Base-by-base conservation (phyloP, 768 basidiomycete genomes). In the Suillus placidus region DNA sequence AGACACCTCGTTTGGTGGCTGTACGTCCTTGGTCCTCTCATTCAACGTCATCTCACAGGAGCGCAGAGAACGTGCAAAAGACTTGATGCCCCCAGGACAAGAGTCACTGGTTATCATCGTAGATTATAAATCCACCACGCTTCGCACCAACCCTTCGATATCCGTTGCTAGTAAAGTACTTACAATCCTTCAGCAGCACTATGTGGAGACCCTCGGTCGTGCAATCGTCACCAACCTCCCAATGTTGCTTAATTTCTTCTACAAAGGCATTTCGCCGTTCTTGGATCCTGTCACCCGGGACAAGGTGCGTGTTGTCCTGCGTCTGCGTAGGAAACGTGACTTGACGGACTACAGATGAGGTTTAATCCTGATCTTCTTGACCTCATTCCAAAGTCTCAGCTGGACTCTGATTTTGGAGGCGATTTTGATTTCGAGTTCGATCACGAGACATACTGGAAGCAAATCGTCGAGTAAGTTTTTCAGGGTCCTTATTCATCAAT, bases 261-360 rank as follows among this genome's bases (percentile, higher is more conserved):
- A 88, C 77, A 95, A 90, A 71, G 92, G 89, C 51, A 94, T 96
- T 68, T 79, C 89, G 10, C 93, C 94, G 0, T 94, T 95, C 80
- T 74, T 96, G 60, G 94, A 96, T 73, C 94, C 94, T 7, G 87
- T 94, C 37, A 95, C 94, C 0, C 83, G 92, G 52, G 93, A 94
- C 72, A 96, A 95, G 87, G 91, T 90, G 32, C 37, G 82, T 14
- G 45, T 9, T 51, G 38, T 35, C 0, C 8, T 43, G 2, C 38
- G 32, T 18, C 32, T 38, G 30, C n/a, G 37, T 18, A 38, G 49
- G 47, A 32, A 40, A 63, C 42, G 13, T 32, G 18, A 23, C 7
- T 40, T 47, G 23, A 37, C n/a, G n/a, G 55, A 37, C n/a, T n/a
- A 9, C 18, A 93, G 91, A 93, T 95, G 89, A 87, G 90, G 30